These are phyloP conservation scores for Psilocybe cubensis DNA, from an alignment of 768 basidiomycete genomes.

Conservation along the genomic window DNA sequence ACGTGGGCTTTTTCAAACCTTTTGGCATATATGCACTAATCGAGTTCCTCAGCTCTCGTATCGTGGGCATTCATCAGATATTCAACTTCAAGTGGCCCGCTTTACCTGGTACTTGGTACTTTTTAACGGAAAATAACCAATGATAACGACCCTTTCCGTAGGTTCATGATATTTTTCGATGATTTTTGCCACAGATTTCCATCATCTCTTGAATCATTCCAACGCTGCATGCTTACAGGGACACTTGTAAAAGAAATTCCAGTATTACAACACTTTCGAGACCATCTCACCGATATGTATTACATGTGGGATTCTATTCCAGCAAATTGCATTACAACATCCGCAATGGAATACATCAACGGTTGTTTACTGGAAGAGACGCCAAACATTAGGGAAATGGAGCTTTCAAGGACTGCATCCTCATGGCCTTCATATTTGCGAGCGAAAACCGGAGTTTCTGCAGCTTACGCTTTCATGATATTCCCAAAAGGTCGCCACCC, in stretches of 20 bases:
- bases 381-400: neutral
- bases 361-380: neutral
- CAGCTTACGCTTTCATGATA: constrained; percentile 6
- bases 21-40: neutral
- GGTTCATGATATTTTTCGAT: constrained; percentile 1
- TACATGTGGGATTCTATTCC: neutral
- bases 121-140: neutral
- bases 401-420: neutral
- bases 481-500: neutral
- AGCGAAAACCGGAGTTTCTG: neutral
- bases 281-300: constrained; percentile 2
- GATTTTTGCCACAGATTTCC: neutral
- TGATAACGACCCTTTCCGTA: neutral
- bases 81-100: constrained; percentile 1
- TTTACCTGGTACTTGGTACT: neutral
- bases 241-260: neutral
- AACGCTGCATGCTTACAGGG: neutral
- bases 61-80: neutral
- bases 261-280: neutral
- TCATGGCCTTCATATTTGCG: constrained; percentile 8
- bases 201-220: neutral
- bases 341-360: constrained; percentile 7
- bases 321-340: constrained; percentile 1
- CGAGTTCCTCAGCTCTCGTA: neutral
- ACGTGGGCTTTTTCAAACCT: neutral